Conservation (phyloP, 495 filamentous ascomycete genomes). For the Penicillium daleae region DNA sequence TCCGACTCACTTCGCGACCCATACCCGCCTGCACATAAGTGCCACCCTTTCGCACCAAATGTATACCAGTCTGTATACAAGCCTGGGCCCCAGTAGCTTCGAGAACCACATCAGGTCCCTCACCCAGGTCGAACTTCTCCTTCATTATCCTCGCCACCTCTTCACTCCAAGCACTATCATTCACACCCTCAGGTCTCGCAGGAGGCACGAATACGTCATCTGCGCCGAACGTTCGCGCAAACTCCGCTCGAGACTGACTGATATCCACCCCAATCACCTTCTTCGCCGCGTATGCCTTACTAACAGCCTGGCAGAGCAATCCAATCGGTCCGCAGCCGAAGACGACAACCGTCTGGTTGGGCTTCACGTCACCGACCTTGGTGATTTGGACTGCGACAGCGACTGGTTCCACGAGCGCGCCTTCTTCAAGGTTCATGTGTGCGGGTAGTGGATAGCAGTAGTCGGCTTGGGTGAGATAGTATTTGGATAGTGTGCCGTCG, state of each 20-base stretch:
- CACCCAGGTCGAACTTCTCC: neutral
- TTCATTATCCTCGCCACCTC: neutral
- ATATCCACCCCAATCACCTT: neutral
- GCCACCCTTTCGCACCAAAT: conserved; percentile 71
- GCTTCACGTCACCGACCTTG: neutral
- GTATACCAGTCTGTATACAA: conserved; percentile 48
- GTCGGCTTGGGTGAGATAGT: neutral
- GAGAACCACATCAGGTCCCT: neutral
- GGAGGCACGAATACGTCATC: neutral
- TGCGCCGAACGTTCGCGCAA: neutral
- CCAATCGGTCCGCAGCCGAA: neutral
- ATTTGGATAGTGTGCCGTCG: no score
- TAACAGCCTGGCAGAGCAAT: neutral
- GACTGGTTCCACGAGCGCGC: neutral
- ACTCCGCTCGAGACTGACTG: neutral
- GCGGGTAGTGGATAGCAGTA: neutral
- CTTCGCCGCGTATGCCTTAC: neutral
- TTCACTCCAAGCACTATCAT: neutral
- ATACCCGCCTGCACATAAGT: conserved; percentile 84
- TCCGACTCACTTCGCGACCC: neutral
- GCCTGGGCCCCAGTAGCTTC: neutral
- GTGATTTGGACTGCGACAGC: neutral
- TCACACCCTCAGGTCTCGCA: neutral
- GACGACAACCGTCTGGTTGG: neutral
- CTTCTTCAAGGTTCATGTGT: neutral